phyloP scores from a whole-genome alignment of 176 grass and related monocot genomes.

The Oryza glumipatula region DNA sequence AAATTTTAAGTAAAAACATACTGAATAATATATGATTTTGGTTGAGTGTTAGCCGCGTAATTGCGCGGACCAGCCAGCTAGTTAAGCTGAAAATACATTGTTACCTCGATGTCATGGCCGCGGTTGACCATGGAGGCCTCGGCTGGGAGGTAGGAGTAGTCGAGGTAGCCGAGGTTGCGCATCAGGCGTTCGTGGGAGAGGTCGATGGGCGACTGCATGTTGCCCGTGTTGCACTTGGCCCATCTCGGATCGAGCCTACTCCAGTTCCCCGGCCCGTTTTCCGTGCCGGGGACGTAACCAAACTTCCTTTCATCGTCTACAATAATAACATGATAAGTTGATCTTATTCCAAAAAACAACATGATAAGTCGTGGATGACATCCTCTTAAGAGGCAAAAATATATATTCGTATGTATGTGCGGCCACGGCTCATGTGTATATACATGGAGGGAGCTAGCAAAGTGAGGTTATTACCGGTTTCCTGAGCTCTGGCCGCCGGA shows the following conservation, averaged over 20 bases:
- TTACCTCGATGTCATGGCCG: constrained; percentile 62
- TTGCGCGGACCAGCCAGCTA: too few species aligned
- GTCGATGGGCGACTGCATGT: constrained; percentile 72
- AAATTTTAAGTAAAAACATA: too few species aligned
- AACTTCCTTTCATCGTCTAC: constrained; percentile 44
- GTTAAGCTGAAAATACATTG: too few species aligned
- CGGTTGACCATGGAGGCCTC: constrained; percentile 51
- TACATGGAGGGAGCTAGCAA: too few species aligned
- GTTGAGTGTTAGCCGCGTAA: too few species aligned
- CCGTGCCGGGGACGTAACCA: constrained; percentile 42
- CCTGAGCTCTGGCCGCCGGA: background rate
- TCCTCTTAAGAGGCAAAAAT: too few species aligned
- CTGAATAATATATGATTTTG: too few species aligned
- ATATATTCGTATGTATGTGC: too few species aligned
- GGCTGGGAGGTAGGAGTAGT: constrained; percentile 52
- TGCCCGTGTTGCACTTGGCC: constrained; percentile 53
- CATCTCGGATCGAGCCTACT: constrained; percentile 54
- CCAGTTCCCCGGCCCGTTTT: constrained; percentile 62
- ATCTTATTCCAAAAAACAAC: too few species aligned
- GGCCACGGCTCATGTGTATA: too few species aligned
- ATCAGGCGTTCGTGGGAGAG: constrained; percentile 31
- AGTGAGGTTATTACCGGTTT: background rate
- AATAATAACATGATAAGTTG: too few species aligned
- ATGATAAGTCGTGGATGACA: too few species aligned
- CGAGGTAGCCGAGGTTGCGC: constrained; percentile 45